Evolutionary conservation across 164 flowering plant species (phyloP).

Genomic region (Annona squamosa): DNA sequence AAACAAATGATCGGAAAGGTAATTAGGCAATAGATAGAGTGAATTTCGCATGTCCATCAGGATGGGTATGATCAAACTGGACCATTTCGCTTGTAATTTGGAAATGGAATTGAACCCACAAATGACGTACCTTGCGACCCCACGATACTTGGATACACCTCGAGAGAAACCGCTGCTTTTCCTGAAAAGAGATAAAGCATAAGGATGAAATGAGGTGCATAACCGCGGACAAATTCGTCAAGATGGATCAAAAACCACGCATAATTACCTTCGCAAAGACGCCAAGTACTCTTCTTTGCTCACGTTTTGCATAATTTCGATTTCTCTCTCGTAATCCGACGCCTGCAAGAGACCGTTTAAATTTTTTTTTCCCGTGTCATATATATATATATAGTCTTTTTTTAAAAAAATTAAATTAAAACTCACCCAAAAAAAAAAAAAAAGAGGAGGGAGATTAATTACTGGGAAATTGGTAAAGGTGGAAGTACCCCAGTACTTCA

Average conservation of each 20-base stretch:
- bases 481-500: constrained; percentile 57
- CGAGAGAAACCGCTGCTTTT: constrained; percentile 68
- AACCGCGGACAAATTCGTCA: too few species aligned
- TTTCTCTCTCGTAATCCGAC: constrained; percentile 40
- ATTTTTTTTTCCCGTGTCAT: not conserved
- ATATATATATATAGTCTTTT: not conserved
- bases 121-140: constrained; percentile 41
- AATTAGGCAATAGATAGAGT: not conserved
- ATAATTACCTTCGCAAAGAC: constrained; percentile 41
- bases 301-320: constrained; percentile 39
- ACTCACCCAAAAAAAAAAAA: not conserved
- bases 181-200: constrained; percentile 19
- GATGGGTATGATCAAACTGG: not conserved
- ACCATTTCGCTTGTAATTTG: too few species aligned
- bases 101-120: too few species aligned
- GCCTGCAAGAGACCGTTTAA: constrained; percentile 20
- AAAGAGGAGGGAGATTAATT: not conserved
- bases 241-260: not conserved
- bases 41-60: not conserved
- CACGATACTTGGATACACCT: constrained; percentile 60
- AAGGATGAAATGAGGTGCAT: not conserved
- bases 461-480: constrained; percentile 57
- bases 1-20: too few species aligned
- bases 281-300: constrained; percentile 57
- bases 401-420: not conserved